phyloP scores from a whole-genome alignment of 73 alveolate species.

The Symbiodinium pilosum region DNA sequence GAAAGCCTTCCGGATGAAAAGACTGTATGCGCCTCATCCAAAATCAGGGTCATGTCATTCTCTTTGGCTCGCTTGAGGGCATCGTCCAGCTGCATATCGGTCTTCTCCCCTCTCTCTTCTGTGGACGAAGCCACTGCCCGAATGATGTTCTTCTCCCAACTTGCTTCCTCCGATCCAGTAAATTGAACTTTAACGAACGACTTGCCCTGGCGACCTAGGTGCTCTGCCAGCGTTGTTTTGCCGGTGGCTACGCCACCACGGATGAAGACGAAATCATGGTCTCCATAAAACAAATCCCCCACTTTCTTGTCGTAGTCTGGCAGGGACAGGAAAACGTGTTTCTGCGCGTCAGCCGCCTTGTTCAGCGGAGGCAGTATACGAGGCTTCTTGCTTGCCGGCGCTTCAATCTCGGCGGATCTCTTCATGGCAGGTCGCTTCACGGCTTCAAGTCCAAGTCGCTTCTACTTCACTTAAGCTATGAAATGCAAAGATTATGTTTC shows the following conservation, averaged over 20 bases:
- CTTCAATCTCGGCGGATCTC: constrained; percentile 57
- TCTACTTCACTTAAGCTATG: not conserved
- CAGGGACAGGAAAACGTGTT: constrained; percentile 14
- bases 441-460: constrained; percentile 1
- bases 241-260: constrained; percentile 28
- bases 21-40: constrained; percentile 72
- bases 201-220: not conserved
- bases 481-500: too few relatives aligned
- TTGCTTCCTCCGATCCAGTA: constrained; percentile 9
- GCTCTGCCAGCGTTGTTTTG: constrained; percentile 6
- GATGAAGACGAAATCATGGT: constrained; percentile 14
- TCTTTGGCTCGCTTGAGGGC: not conserved
- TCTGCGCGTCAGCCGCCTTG: not conserved
- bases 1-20: constrained; percentile 20
- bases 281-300: constrained; percentile 22
- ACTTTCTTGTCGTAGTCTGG: not conserved
- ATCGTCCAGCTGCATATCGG: constrained; percentile 1
- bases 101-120: constrained; percentile 24
- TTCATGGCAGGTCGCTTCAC: constrained; percentile 57
- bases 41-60: constrained; percentile 21
- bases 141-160: constrained; percentile 60
- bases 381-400: constrained; percentile 11
- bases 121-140: too few relatives aligned
- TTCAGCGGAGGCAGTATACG: constrained; percentile 44
- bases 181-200: not conserved